Evolutionary conservation across 352 stramenopile species (phyloP), one percentile per base, ranked within the genome.

Genomic region (Phytophthora tubulina): DNA sequence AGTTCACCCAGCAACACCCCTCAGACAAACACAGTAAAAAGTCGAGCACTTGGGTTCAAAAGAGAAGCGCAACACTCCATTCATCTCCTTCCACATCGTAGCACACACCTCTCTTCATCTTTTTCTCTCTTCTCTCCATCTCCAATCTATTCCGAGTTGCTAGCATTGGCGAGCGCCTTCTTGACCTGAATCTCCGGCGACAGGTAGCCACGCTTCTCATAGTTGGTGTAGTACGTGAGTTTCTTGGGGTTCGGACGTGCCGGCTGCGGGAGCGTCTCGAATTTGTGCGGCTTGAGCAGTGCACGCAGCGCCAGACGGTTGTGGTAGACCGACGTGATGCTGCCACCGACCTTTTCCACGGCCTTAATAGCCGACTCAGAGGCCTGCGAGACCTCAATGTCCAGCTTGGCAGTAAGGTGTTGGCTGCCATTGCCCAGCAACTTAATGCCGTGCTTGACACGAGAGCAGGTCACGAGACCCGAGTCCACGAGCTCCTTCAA

Each of bases 191-290:
- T 94, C 83, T 99, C 92, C 0, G 97, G 94, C 76, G 96, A 98
- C 70, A 99, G 79, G 88, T 99, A 99, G 51, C 98, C 98, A 67
- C 97, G 88, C 75, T 98, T 98, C 42, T 97, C 91, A 79, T 93
- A 98, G 87, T 98, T 88, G 38, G 95, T 97, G 88, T 99, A 99
- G 84, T 99, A 99, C 56, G 89, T 84, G 87, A 99, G 97, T 74
- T 98, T 97, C 81, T 98, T 98, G 32, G 97, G 97, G 48, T 93
- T 94, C 46, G 98, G 97, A 64, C 97, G 91, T 15, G 97, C 97
- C 55, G 90, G 85, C 81, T 95, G 95, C 33, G 97, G 97, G 32
- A 99, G 76, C 31, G 83, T 84, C 64, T 97, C 90, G 70, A 99
- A 99, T 81, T 99, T 99, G 72, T 99, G 77, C 33, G 98, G 98